phyloP scores from a whole-genome alignment of 441 rosid genomes.

The Kokia cookei region DNA sequence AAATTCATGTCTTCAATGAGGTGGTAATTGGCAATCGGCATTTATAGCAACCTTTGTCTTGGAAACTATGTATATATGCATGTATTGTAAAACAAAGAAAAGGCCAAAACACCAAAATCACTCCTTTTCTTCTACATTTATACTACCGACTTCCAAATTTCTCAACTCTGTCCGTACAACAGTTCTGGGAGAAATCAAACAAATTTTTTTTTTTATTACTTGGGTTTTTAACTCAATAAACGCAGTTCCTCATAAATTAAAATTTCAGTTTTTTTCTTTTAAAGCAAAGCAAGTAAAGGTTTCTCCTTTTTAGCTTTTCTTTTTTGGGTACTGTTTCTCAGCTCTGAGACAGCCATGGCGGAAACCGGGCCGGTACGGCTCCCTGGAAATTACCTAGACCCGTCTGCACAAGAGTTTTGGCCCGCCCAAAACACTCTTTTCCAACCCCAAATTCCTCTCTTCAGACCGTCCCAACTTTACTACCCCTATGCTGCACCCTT shows the following conservation, averaged over 20 bases:
- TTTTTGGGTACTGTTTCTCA: background rate
- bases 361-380: slow-evolving; percentile 37
- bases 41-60: slow-evolving; percentile 23
- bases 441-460: slow-evolving; percentile 15
- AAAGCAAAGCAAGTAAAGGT: background rate
- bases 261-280: background rate
- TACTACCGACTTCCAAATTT: background rate
- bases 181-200: background rate
- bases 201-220: background rate
- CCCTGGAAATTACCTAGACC: slow-evolving; percentile 57
- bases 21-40: slow-evolving; percentile 19
- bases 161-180: background rate
- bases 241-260: background rate
- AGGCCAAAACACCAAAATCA: background rate
- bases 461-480: slow-evolving; percentile 23
- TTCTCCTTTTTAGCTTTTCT: background rate
- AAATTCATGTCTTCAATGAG: background rate
- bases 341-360: slow-evolving; percentile 35
- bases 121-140: background rate
- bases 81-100: background rate
- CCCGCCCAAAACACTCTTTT: slow-evolving; percentile 22
- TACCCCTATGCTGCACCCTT: slow-evolving; percentile 30
- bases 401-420: slow-evolving; percentile 69
- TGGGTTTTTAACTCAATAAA: background rate
- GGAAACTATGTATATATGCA: slow-evolving; percentile 6